Base-by-base conservation (phyloP, 345 rosid species). In the Eucalyptus melliodora region DNA sequence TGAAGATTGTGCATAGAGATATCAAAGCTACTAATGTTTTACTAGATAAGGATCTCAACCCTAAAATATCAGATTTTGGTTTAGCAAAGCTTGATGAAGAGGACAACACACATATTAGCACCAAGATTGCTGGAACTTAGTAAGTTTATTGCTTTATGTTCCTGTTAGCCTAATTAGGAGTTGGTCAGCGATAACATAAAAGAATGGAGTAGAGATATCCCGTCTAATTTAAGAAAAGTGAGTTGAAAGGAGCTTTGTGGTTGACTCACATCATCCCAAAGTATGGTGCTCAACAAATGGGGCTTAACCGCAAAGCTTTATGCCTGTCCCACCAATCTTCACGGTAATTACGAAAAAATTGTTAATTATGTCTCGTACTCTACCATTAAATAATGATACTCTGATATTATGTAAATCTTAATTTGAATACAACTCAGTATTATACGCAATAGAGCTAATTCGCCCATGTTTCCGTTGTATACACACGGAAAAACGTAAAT, bases 1-100 rank as follows among this genome's bases (percentile, higher is more conserved):
- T 91, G 13, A 91, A 87, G 87, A 93, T 93, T 31, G 92, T 93
- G 27, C 94, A 93, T 34, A 91, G 94, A 65, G 40, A 37, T 4
- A 37, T 37, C 40, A 37, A 37, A 37, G 40, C 40, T 37, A 37
- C 40, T 37, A 37, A 37, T 37, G 40, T 37, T 37, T 37, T 37
- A 37, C 40, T 37, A 37, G 40, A 37, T 37, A 37, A 37, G 40
- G 40, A 37, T 37, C 40, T 37, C 40, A 37, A 37, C 40, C 40
- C 40, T 37, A 37, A 37, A 37, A 37, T 37, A 37, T 37, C 40
- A 37, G 40, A 37, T 37, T 37, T 37, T 37, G 40, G 40, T 37
- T 37, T 37, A 37, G 40, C 40, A 37, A 37, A 37, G 40, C 40
- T 37, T 37, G 40, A 37, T 37, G 40, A 37, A 37, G 40, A 37